Evolutionary conservation across 2,329 filamentous ascomycete genomes (phyloP), one percentile per base, ranked within the genome.

Genomic region (Hypoxylon sp.): DNA sequence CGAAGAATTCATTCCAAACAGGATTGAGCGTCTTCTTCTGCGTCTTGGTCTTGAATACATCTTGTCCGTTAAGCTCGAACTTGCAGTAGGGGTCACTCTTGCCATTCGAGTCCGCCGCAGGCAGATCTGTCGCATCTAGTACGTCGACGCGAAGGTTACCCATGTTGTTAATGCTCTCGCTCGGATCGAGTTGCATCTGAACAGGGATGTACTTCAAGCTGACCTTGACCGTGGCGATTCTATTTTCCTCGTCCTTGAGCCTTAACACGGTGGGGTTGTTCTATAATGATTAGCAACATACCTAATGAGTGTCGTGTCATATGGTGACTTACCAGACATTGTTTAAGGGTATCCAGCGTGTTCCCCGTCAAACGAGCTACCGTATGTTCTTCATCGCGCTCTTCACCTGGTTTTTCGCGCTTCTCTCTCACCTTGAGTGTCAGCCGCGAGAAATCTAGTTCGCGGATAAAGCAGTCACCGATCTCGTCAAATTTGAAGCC

Each of bases 161-260:
- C 89, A 97, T 97, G 81, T 99, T 99, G 87, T 98, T 98, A 85
- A 99, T 97, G 76, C 94, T 98, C 81, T 99, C 96, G 75, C 90
- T 93, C 0, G 96, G 92, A 75, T 99, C 94, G 52, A 99, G 91
- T 62, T 90, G 85, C 96, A 99, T 99, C 82, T 93, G 90, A 67
- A 98, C 90, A 0, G 96, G 96, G 23, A 99, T 90, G 78, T 97
- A 99, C 80, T 97, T 97, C 76, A 98, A 87, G 82, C 92, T 97
- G 77, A 99, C 92, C 73, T 91, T 97, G 77, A 99, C 86, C 76
- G 90, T 94, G 82, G 89, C 94, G 25, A 90, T 80, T 64, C 87
- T 86, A 56, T 94, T 94, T 45, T 95, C 87, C 17, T 92, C 89
- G 67, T 93, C 91, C 79, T 90, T 93, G 65, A 99, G 84, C 60